Base-by-base conservation (phyloP, 345 rosid genomes). In the Draba incana region DNA sequence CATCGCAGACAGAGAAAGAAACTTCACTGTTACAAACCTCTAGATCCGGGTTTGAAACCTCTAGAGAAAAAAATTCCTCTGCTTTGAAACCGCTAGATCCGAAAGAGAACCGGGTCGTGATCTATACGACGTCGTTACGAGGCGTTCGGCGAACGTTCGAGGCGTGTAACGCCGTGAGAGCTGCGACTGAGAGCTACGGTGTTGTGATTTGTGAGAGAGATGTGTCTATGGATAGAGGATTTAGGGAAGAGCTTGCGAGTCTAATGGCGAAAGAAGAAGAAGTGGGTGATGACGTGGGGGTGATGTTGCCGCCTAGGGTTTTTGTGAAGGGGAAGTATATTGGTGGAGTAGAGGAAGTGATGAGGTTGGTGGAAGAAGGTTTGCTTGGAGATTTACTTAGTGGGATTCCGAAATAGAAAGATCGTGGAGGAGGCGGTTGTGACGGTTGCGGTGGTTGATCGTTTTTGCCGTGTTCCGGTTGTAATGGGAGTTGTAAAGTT, bases 141-240 rank as follows among this genome's bases (percentile, higher is more conserved):
- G 92, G 95, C n/a, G 83, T 94, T 42, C 71, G 98, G 10, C 79
- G 81, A 74, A 89, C 99, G 6, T 91, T 86, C 52, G 97, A 94
- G 68, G 98, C 82, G 24, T 94, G 99, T 72, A 89, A 81, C 10
- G 80, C 88, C 0, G 89, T 88, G 41, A 75, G 86, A 43, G 82
- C 87, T n/a, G 82, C 85, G 11, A 45, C 86, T 10, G 85, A 85
- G 62, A 84, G 81, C 20, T 81, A 72, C 16, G 91, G 86, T 20
- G 84, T 89, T 3, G 62, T 23, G 3, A 62, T 84, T 1, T 81
- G 79, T 49, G 97, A 89, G 79, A 82, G 90, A 51, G 99, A 91
- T 51, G 77, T 94, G 1, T 89, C 99, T 4, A 87, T 94, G 89
- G 89, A 94, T 39, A 59, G 81, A 55, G 98, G 88, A 31, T 92